Percentiles rank a stretch among this genome's conserved stretches.
phyloP scores from a whole-genome alignment of 2,329 filamentous ascomycete genomes.

The Beauveria sp. region DNA sequence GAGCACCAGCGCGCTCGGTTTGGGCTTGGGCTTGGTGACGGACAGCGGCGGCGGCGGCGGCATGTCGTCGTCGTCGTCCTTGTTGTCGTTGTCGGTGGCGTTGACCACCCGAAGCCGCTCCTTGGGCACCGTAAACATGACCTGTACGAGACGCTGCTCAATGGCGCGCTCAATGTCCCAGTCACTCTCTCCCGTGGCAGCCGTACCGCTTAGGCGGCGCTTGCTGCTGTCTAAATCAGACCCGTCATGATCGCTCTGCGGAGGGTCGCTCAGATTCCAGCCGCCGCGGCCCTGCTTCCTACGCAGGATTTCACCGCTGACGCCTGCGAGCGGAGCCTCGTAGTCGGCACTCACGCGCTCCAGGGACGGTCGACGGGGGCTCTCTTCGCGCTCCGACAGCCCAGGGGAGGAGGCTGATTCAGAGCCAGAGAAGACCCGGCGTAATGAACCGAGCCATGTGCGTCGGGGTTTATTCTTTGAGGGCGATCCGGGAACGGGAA shows the following conservation, averaged over 20 bases:
- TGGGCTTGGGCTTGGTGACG: neutral
- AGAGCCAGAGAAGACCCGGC: conserved; percentile 51
- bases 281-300: conserved; percentile 48
- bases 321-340: conserved; percentile 32
- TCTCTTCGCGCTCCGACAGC: conserved; percentile 20
- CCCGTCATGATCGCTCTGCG: neutral
- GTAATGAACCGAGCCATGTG: conserved; percentile 63
- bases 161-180: conserved; percentile 72
- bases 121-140: conserved; percentile 91
- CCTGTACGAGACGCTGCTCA: conserved; percentile 64
- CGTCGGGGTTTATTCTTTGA: conserved; percentile 48
- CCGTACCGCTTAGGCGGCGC: conserved; percentile 20
- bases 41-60: neutral
- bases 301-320: conserved; percentile 42
- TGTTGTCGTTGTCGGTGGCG: conserved; percentile 42
- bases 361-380: conserved; percentile 23
- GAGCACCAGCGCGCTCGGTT: conserved; percentile 3
- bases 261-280: conserved; percentile 36
- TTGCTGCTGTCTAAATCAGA: conserved; percentile 8
- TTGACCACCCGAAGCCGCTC: conserved; percentile 87
- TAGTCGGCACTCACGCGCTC: conserved; percentile 33
- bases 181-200: conserved; percentile 48
- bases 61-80: conserved; percentile 17
- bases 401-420: conserved; percentile 22
- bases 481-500: conserved; percentile 40